Conservation (phyloP, 345 rosid species). For the Excoecaria cochinchinensis region DNA sequence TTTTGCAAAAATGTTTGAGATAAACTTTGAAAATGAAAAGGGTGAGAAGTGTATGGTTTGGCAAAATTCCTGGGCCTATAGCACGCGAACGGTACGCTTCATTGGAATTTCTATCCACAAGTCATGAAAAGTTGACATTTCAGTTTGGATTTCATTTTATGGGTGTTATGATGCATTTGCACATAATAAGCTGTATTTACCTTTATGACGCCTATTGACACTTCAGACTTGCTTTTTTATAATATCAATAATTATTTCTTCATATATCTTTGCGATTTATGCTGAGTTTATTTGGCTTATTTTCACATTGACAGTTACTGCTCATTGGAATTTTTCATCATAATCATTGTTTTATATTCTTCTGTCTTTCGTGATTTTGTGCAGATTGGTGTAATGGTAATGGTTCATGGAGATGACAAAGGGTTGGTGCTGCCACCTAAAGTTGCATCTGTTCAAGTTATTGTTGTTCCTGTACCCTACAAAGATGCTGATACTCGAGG, state of each 20-base stretch:
- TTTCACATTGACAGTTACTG: not conserved
- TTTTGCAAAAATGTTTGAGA: conserved; percentile 96
- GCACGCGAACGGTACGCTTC: conserved; percentile 67
- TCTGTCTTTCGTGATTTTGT: not conserved
- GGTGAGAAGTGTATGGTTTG: conserved; percentile 89
- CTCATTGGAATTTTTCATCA: not conserved
- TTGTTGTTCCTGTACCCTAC: conserved; percentile 89
- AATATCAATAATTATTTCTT: not conserved
- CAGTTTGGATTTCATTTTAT: not conserved
- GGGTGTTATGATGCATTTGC: not conserved
- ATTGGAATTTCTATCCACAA: not conserved
- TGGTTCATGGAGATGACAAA: conserved; percentile 97
- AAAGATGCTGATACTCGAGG: conserved; percentile 89
- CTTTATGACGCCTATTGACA: not conserved
- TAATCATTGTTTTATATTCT: not conserved
- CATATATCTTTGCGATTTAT: not conserved
- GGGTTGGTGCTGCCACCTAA: conserved; percentile 88
- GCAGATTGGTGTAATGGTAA: conserved; percentile 95
- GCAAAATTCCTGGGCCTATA: conserved; percentile 99
- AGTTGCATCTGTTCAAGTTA: conserved; percentile 82
- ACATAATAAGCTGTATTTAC: no score
- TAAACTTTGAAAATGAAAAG: conserved; percentile 84
- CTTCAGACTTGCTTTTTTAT: not conserved
- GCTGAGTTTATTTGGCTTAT: not conserved
- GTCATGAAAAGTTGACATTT: not conserved